Evolutionary conservation across 768 basidiomycete species (phyloP).

Genomic region (Agrocybe pediades): DNA sequence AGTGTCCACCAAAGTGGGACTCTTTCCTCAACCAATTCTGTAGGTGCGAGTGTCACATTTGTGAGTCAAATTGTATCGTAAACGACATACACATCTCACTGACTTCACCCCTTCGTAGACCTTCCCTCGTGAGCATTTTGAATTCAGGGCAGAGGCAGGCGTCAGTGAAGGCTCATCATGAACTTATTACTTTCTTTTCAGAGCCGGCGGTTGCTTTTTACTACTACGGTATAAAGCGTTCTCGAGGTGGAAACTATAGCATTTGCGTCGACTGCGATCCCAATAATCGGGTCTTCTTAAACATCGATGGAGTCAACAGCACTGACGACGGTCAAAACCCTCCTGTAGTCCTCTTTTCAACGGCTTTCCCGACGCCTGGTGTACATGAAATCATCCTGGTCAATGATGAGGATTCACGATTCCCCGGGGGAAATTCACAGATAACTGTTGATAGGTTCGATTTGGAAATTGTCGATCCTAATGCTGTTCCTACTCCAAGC

Average conservation of each 20-base stretch:
- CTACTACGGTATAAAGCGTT: slow-evolving; percentile 30
- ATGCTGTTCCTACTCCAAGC: neutral
- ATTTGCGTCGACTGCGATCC: slow-evolving; percentile 36
- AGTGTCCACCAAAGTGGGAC: neutral
- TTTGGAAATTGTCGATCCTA: slow-evolving; percentile 15
- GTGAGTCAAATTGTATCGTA: too few species aligned
- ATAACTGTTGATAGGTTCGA: slow-evolving; percentile 29
- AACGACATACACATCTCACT: too few species aligned
- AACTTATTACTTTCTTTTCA: neutral
- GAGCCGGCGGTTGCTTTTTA: slow-evolving; percentile 28
- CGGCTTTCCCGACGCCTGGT: slow-evolving; percentile 19
- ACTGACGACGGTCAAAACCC: slow-evolving; percentile 29
- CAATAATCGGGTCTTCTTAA: slow-evolving; percentile 21
- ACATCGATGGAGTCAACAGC: slow-evolving; percentile 28
- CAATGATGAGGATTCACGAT: slow-evolving; percentile 24
- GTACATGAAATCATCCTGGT: slow-evolving; percentile 29
- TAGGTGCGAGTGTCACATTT: too few species aligned
- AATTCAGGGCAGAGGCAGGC: too few species aligned
- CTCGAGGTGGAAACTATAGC: slow-evolving; percentile 27
- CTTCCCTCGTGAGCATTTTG: too few species aligned
- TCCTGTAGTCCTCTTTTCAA: slow-evolving; percentile 27
- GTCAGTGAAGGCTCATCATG: too few species aligned
- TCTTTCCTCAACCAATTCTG: too few species aligned
- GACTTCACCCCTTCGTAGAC: too few species aligned
- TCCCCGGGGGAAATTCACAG: slow-evolving; percentile 28